Evolutionary conservation across 2,329 filamentous ascomycete species (phyloP).

Genomic region (Colletotrichum cordylinicola): DNA sequence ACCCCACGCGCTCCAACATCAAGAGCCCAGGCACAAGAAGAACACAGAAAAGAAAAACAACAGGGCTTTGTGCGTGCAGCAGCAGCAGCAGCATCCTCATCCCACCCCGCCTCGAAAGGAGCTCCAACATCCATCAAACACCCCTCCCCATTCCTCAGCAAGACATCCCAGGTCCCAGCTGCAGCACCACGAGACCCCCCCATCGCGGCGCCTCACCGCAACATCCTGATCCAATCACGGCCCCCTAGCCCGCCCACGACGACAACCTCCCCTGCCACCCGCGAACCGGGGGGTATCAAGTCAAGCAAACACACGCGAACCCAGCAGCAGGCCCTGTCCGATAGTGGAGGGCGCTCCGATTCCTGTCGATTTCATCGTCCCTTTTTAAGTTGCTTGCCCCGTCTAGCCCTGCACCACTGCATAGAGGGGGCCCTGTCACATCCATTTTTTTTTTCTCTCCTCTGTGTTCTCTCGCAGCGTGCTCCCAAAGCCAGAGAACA

Average conservation of each 20-base stretch:
- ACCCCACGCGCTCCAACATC: slow-evolving; percentile 5
- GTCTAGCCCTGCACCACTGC: background rate
- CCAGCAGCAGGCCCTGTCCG: background rate
- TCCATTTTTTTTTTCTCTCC: background rate
- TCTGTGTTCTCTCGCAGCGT: background rate
- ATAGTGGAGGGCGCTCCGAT: background rate
- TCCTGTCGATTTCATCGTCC: slow-evolving; percentile 4
- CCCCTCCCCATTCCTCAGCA: slow-evolving; percentile 17
- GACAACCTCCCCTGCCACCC: slow-evolving; percentile 15
- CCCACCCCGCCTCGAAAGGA: background rate
- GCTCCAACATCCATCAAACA: background rate
- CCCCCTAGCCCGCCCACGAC: slow-evolving; percentile 9
- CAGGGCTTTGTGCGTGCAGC: background rate
- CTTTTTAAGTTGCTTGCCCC: background rate
- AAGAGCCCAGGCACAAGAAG: background rate
- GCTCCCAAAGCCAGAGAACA: background rate
- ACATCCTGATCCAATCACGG: slow-evolving; percentile 22
- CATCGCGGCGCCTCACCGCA: slow-evolving; percentile 17
- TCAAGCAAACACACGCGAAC: background rate
- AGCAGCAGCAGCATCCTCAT: background rate
- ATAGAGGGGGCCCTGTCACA: background rate
- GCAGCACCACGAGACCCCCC: slow-evolving; percentile 17
- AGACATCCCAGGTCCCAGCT: slow-evolving; percentile 22
- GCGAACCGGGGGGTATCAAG: slow-evolving; percentile 1
- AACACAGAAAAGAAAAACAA: background rate